Conservation (phyloP, 371 early-diverging fungal genomes). For the Mucor velutinosus region DNA sequence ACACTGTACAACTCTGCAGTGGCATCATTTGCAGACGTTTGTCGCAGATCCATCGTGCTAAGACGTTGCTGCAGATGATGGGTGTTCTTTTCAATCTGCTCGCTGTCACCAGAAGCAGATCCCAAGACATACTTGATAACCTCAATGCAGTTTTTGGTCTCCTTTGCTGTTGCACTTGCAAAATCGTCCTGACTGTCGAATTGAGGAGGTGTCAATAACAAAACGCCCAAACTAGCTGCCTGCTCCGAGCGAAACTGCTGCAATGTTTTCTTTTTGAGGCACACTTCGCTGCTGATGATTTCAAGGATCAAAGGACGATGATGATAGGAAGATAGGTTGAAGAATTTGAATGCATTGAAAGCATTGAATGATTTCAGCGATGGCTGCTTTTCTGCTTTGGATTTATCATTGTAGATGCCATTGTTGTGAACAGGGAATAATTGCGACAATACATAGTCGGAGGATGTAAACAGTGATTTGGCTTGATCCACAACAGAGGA, state of each 20-base stretch:
- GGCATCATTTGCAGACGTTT: background rate
- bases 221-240: slow-evolving; percentile 66
- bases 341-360: slow-evolving; percentile 6
- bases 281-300: slow-evolving; percentile 64
- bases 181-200: slow-evolving; percentile 9
- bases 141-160: slow-evolving; percentile 12
- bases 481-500: slow-evolving; percentile 7
- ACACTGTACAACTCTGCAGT: slow-evolving; percentile 11
- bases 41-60: background rate
- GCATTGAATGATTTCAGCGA: background rate
- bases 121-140: slow-evolving; percentile 16
- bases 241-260: slow-evolving; percentile 57
- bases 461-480: slow-evolving; percentile 26
- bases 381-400: background rate
- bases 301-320: slow-evolving; percentile 52
- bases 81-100: background rate
- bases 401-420: background rate
- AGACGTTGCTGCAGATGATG: slow-evolving; percentile 23
- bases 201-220: slow-evolving; percentile 40
- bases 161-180: background rate
- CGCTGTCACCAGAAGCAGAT: background rate
- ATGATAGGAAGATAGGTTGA: slow-evolving; percentile 12
- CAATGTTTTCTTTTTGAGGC: slow-evolving; percentile 54
- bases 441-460: slow-evolving; percentile 30
- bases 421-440: slow-evolving; percentile 37